Evolutionary conservation across 2,329 filamentous ascomycete genomes (phyloP), one percentile per base, ranked within the genome.

Genomic region (Sphaerostilbella broomeana): DNA sequence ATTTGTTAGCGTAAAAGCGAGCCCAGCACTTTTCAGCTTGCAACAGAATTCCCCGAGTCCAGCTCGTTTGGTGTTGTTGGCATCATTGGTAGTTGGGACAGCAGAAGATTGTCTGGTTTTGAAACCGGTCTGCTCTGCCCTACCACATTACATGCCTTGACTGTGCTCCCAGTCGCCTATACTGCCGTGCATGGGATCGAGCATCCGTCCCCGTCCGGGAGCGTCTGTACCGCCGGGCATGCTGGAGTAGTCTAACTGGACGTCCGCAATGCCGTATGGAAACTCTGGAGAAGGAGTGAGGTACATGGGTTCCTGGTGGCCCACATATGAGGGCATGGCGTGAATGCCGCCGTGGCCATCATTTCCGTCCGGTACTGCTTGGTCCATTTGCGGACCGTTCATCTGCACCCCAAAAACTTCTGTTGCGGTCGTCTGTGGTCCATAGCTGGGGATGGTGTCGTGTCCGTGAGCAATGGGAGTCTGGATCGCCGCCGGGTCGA

Each of bases 211-310:
- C 15, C 34, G 22, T 13, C 27, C 42, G 28, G 20, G 15, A 30
- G 41, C 20, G 11, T 41, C 37, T 12, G 19, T 20, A 22, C 25
- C 25, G 17, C 21, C 29, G 31, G 29, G 35, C 4, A 44, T 43
- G 33, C 47, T 46, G 30, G 47, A 44, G 48, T 53, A 57, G 46
- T 51, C 46, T 30, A 51, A 45, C 30, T 52, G 51, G 42, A 56
- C 47, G 31, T 56, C 53, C 39, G 38, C 46, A 41, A 56, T 40
- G 26, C 39, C 44, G 25, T 51, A 57, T 11, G 54, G 54, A 30
- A 51, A 56, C 28, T 47, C 44, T 26, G 38, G 52, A 34, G 47
- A 43, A 21, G 47, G 39, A 8, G 39, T 35, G 18, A 46, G 41
- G 44, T 53, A 54, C 40, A 38, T 28, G 5, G 39, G 33, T 6